These are phyloP conservation scores for Pythium rhizo-oryzae DNA, from an alignment of 352 stramenopile genomes.

Conservation along the genomic window DNA sequence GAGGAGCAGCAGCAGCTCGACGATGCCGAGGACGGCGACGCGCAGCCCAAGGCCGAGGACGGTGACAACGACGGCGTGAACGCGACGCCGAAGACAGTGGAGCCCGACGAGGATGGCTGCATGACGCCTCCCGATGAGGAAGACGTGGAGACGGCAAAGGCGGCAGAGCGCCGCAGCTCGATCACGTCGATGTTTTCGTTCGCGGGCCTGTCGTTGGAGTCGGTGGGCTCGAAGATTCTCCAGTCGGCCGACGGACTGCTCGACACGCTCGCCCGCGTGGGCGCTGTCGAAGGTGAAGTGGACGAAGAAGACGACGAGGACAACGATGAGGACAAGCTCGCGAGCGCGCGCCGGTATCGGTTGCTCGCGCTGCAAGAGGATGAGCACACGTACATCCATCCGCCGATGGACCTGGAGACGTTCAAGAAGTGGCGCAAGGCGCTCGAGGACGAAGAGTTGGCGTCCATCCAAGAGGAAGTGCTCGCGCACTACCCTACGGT, in stretches of 20 bases:
- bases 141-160: slow-evolving; percentile 2
- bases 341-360: slow-evolving; percentile 57
- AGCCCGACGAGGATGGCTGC: neutral
- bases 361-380: slow-evolving; percentile 68
- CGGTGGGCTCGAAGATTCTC: slow-evolving; percentile 69
- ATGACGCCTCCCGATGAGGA: slow-evolving; percentile 8
- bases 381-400: slow-evolving; percentile 61
- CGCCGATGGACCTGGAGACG: slow-evolving; percentile 56
- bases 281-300: slow-evolving; percentile 31
- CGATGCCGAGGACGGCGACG: slow-evolving; percentile 14
- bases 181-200: slow-evolving; percentile 67
- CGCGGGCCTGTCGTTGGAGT: slow-evolving; percentile 48
- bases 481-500: slow-evolving; percentile 69
- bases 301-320: slow-evolving; percentile 36
- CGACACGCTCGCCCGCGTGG: slow-evolving; percentile 43
- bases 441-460: slow-evolving; percentile 39
- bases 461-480: slow-evolving; percentile 52
- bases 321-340: slow-evolving; percentile 37
- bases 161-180: slow-evolving; percentile 20
- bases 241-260: slow-evolving; percentile 70
- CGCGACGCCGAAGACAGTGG: neutral
- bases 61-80: slow-evolving; percentile 1
- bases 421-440: slow-evolving; percentile 64
- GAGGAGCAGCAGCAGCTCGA: slow-evolving; percentile 35
- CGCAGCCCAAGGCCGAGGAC: neutral